These are phyloP conservation scores for Bruguiera sexangula DNA, from an alignment of 345 rosid species.

Conservation along the genomic window DNA sequence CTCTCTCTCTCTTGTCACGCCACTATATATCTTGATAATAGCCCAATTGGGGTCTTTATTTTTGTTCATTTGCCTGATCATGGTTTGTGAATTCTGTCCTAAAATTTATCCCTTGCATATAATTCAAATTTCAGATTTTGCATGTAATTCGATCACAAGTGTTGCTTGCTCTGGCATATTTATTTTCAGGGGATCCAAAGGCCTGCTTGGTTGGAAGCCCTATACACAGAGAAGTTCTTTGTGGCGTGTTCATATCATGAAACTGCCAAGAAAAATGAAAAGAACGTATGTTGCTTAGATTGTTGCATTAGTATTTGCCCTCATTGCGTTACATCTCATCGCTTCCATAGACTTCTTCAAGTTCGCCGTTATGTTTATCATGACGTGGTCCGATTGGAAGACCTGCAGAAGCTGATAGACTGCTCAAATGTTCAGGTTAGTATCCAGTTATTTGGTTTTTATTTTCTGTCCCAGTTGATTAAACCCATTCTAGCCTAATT, in stretches of 20 bases:
- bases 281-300: constrained; percentile 85
- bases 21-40: constrained; percentile 12
- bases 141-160: too few species aligned
- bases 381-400: constrained; percentile 92
- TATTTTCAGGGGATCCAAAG: constrained; percentile 59
- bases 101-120: not conserved
- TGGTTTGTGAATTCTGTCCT: constrained; percentile 37
- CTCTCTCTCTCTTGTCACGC: constrained; percentile 14
- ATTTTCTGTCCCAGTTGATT: not conserved
- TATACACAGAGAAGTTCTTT: constrained; percentile 77
- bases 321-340: constrained; percentile 84
- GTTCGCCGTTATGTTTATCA: constrained; percentile 95
- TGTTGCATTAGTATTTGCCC: constrained; percentile 92
- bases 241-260: constrained; percentile 72
- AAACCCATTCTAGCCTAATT: constrained; percentile 6
- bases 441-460: not conserved
- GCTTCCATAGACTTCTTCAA: constrained; percentile 86
- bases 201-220: constrained; percentile 94
- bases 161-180: not conserved
- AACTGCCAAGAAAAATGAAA: constrained; percentile 83
- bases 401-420: constrained; percentile 83
- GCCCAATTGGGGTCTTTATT: constrained; percentile 8
- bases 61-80: constrained; percentile 34
- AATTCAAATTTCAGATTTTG: not conserved
- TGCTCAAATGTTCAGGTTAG: constrained; percentile 90